These are phyloP conservation scores for Trifolium fragiferum DNA, from an alignment of 306 rosid genomes.

Conservation along the genomic window DNA sequence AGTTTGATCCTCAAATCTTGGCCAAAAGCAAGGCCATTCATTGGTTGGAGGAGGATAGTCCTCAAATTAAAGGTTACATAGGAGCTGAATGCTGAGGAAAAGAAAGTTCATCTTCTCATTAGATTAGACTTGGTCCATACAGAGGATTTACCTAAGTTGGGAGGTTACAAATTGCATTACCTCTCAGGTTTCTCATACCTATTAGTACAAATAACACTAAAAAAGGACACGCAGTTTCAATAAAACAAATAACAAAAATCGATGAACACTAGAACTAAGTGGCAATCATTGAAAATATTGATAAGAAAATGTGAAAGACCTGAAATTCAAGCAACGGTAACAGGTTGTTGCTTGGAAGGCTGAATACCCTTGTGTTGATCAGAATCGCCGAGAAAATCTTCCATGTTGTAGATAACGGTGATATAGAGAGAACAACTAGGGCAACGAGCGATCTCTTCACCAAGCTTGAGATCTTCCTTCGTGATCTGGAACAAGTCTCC, in stretches of 20 bases:
- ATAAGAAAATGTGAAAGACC: conserved; percentile 38
- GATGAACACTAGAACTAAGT: not conserved
- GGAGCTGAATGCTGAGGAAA: not conserved
- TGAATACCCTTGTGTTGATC: conserved; percentile 53
- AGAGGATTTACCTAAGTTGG: not conserved
- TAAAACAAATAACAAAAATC: not conserved
- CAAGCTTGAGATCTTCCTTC: conserved; percentile 82
- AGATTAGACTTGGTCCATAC: not conserved
- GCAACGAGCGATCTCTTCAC: conserved; percentile 96
- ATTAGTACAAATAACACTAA: not conserved
- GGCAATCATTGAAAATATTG: not conserved
- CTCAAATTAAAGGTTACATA: not conserved
- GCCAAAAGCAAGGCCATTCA: not conserved
- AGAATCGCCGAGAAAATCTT: conserved; percentile 62
- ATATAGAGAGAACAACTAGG: conserved; percentile 97
- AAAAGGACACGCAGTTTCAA: not conserved
- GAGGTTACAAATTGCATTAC: conserved; percentile 12
- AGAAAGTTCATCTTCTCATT: not conserved
- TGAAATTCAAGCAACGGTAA: conserved; percentile 66
- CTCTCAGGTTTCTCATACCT: not conserved
- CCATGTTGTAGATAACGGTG: conserved; percentile 84
- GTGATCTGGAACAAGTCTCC: conserved; percentile 95
- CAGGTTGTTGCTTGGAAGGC: conserved; percentile 56
- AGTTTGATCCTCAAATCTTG: not conserved
- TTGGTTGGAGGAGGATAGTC: not conserved